Percentiles rank a stretch among this genome's conserved stretches.
These are phyloP conservation scores for Thraustochytrium striatum DNA, from an alignment of 352 stramenopile species.

Conservation along the genomic window DNA sequence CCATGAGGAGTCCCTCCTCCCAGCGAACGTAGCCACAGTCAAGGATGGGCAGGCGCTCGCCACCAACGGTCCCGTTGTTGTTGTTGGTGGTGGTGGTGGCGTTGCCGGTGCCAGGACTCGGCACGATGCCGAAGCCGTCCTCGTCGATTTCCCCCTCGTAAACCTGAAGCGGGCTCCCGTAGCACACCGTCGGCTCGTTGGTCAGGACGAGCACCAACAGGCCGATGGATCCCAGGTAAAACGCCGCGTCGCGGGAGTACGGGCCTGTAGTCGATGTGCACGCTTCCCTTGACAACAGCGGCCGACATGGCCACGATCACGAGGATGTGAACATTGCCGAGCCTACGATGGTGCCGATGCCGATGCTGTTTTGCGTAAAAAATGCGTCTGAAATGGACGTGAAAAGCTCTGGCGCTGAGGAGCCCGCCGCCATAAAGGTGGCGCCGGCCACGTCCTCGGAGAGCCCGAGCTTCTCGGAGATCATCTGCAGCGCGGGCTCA, in stretches of 20 bases:
- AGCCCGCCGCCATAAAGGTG: slow-evolving; percentile 54
- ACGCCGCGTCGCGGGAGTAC: slow-evolving; percentile 26
- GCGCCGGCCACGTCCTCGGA: slow-evolving; percentile 57
- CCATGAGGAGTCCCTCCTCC: slow-evolving; percentile 1
- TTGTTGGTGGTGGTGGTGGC: slow-evolving; percentile 10
- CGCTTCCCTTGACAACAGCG: neutral
- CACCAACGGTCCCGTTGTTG: neutral
- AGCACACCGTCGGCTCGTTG: neutral
- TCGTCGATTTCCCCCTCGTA: neutral
- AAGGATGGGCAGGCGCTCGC: neutral
- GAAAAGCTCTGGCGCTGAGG: slow-evolving; percentile 54
- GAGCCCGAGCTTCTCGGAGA: slow-evolving; percentile 51
- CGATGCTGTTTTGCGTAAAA: slow-evolving; percentile 29
- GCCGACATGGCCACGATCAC: slow-evolving; percentile 47
- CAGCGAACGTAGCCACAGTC: neutral
- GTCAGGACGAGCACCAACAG: slow-evolving; percentile 13
- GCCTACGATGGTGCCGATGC: slow-evolving; percentile 44
- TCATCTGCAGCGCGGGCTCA: slow-evolving; percentile 53
- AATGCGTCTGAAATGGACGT: slow-evolving; percentile 44
- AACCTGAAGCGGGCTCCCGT: neutral
- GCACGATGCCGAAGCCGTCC: no score
- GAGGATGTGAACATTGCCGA: slow-evolving; percentile 47
- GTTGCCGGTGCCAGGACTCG: no score
- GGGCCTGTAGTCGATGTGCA: slow-evolving; percentile 44
- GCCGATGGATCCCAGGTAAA: slow-evolving; percentile 32